Evolutionary conservation across 2,329 filamentous ascomycete species (phyloP).

Genomic region (Arthrobotrys conoides): DNA sequence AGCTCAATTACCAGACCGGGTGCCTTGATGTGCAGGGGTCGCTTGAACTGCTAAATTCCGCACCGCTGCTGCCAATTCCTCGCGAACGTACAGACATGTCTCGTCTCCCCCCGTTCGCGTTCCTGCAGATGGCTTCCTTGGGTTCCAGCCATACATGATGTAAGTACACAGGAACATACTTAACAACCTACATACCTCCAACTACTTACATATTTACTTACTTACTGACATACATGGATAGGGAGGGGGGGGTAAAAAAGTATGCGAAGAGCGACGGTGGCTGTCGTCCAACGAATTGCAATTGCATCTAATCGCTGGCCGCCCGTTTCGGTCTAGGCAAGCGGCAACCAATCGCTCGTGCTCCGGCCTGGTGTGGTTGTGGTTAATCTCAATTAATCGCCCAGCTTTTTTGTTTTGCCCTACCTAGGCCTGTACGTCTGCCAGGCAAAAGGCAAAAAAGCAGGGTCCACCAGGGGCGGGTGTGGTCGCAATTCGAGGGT

Average conservation of each 20-base stretch:
- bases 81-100: constrained; percentile 19
- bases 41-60: constrained; percentile 48
- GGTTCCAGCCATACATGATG: neutral
- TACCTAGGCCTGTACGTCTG: neutral
- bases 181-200: neutral
- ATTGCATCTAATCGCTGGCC: constrained; percentile 25
- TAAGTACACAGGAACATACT: neutral
- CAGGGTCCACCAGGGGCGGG: constrained; percentile 44
- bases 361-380: constrained; percentile 29
- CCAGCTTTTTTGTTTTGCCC: constrained; percentile 8
- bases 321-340: constrained; percentile 18
- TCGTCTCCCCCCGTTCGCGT: constrained; percentile 35
- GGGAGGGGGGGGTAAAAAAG: neutral
- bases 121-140: constrained; percentile 41
- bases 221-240: neutral
- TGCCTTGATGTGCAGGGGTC: constrained; percentile 51
- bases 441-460: neutral
- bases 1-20: neutral
- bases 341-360: constrained; percentile 56
- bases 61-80: constrained; percentile 31
- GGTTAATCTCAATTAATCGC: constrained; percentile 56
- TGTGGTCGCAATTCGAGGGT: constrained; percentile 60
- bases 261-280: constrained; percentile 17
- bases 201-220: neutral
- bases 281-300: constrained; percentile 28